Base-by-base conservation (phyloP, 2,329 filamentous ascomycete genomes). In the Incumbomyces lentus region DNA sequence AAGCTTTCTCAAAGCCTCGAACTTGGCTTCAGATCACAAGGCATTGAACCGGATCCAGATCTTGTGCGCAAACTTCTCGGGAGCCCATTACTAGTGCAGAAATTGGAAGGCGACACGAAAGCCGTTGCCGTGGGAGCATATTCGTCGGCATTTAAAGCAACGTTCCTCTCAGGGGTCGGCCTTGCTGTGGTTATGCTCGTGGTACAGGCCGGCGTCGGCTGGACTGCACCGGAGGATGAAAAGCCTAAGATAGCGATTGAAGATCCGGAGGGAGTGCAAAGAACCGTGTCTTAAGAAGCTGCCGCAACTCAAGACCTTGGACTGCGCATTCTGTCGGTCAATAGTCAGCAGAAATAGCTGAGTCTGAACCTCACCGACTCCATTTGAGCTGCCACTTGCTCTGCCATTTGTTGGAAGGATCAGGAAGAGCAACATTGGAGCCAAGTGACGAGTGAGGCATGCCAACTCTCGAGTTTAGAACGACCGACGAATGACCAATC, bases 171-270 rank as follows among this genome's bases (percentile, higher is more conserved):
- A 4, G 74, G 69, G 1, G 68, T 70, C 13, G 69, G 62, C 0
- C 54, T 81, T 40, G 71, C 72, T 1, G 47, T 74, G 11, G 40
- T 68, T 2, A 72, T 75, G 52, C 63, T 73, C 1, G 52, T 73
- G 2, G 60, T 78, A 13, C 78, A 81, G 56, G 77, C 77, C 4
- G 70, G 70, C 1, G 76, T 76, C 1, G 78, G 78, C 2, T 80
- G 76, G 76, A 68, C 58, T 16, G 60, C 63, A 12, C 62, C 66
- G 16, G 39, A 49, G n/a, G 51, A 52, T 16, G 57, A 59, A 32
- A 59, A 57, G 30, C 57, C 59, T 40, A 53, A 52, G 7, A 51
- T 49, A 40, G 47, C 44, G 3, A 2, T n/a, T 11, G 22, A 26
- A 18, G 35, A 43, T 30, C 14, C n/a, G n/a, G 40, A 33, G 7